Conservation (phyloP, 306 rosid species). For the Sophora flavescens region DNA sequence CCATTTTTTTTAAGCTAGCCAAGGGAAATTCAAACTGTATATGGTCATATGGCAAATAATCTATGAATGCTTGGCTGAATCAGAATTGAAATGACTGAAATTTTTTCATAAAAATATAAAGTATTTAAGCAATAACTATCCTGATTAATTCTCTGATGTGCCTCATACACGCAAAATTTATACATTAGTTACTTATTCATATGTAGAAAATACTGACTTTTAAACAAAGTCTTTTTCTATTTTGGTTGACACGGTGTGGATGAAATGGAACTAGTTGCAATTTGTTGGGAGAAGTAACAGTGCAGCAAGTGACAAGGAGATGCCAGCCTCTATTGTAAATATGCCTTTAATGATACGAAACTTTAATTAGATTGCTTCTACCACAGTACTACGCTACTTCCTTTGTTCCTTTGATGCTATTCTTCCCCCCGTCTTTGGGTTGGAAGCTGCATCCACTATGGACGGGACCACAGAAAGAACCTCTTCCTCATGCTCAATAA, state of each 20-base stretch:
- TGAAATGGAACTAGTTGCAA: conserved; percentile 12
- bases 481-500: too few relatives aligned
- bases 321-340: conserved; percentile 36
- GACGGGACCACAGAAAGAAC: too few relatives aligned
- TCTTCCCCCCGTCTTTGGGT: not conserved
- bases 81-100: not conserved
- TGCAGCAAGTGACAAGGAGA: conserved; percentile 29
- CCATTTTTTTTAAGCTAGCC: not conserved
- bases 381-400: not conserved
- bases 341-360: not conserved
- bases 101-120: too few relatives aligned
- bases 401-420: not conserved
- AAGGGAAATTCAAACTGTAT: not conserved
- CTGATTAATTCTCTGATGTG: too few relatives aligned
- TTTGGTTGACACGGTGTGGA: not conserved
- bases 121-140: too few relatives aligned
- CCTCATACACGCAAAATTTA: too few relatives aligned
- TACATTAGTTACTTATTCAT: too few relatives aligned
- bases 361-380: conserved; percentile 39
- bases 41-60: not conserved
- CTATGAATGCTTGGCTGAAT: conserved; percentile 9
- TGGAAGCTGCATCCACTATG: conserved; percentile 9
- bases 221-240: too few relatives aligned
- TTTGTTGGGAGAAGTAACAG: conserved; percentile 1
- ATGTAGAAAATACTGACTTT: too few relatives aligned